These are phyloP conservation scores for Boletus subparvulus DNA, from an alignment of 768 basidiomycete species.

Conservation along the genomic window DNA sequence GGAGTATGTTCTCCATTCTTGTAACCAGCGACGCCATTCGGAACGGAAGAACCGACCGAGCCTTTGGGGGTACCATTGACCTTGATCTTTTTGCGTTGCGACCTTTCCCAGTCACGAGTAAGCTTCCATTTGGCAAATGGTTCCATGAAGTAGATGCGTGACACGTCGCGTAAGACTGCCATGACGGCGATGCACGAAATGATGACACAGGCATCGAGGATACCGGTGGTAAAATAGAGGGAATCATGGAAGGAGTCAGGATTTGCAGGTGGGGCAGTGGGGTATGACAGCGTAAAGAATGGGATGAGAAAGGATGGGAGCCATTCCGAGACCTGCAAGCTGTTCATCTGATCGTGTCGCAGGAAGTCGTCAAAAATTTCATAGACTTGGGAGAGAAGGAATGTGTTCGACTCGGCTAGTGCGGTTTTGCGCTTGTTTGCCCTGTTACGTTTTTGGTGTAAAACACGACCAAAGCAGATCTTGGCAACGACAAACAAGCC, in stretches of 20 bases:
- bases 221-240: constrained; percentile 69
- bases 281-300: constrained; percentile 76
- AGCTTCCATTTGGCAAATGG: constrained; percentile 83
- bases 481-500: constrained; percentile 8
- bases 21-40: constrained; percentile 33
- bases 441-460: constrained; percentile 26
- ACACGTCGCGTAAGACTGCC: constrained; percentile 80
- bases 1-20: constrained; percentile 23
- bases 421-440: constrained; percentile 36
- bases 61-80: constrained; percentile 28
- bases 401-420: constrained; percentile 11
- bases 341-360: constrained; percentile 38
- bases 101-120: constrained; percentile 45
- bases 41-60: constrained; percentile 6
- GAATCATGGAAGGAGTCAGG: constrained; percentile 75
- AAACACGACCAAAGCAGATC: constrained; percentile 26
- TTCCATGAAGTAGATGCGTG: constrained; percentile 71
- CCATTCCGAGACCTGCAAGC: constrained; percentile 36
- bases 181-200: constrained; percentile 82
- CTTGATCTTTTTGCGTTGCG: constrained; percentile 18
- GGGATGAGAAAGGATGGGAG: constrained; percentile 58
- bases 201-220: constrained; percentile 74
- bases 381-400: constrained; percentile 25
- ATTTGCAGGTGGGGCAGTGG: constrained; percentile 49
- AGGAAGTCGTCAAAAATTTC: constrained; percentile 35